phyloP scores from a whole-genome alignment of 2,329 filamentous ascomycete genomes.

The Cytospora mali region DNA sequence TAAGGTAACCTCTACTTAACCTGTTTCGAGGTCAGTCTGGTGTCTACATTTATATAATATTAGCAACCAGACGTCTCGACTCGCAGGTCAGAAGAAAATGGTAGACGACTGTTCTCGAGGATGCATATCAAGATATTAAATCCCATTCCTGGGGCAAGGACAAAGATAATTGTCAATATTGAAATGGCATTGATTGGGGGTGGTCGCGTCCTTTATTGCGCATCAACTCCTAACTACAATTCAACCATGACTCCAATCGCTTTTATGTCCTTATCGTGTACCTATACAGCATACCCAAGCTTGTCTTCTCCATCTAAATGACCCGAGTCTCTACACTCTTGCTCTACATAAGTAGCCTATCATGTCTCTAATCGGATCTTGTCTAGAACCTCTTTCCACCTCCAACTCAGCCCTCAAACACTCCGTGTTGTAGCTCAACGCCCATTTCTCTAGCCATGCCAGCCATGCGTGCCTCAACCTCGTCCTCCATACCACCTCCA shows the following conservation, averaged over 20 bases:
- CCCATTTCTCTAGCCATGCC: conserved; percentile 89
- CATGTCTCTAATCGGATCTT: background rate
- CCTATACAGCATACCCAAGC: background rate
- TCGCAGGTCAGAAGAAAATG: background rate
- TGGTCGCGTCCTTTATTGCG: background rate
- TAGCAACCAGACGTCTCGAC: background rate
- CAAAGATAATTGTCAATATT: background rate
- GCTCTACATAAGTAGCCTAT: background rate
- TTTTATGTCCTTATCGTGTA: background rate
- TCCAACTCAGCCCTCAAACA: conserved; percentile 76
- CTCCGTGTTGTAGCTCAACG: conserved; percentile 82
- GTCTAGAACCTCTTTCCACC: background rate
- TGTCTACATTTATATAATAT: too few species aligned
- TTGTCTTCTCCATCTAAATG: background rate
- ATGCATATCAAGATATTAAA: background rate
- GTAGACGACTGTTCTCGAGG: background rate
- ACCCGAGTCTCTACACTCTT: background rate
- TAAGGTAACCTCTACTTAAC: too few species aligned
- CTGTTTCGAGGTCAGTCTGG: too few species aligned
- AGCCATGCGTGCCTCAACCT: conserved; percentile 85
- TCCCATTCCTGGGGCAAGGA: background rate
- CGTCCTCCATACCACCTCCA: conserved; percentile 90
- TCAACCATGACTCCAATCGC: background rate
- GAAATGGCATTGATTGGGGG: background rate
- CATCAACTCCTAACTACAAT: background rate